These are phyloP conservation scores for Syzygium aromaticum DNA, from an alignment of 345 rosid species.

Conservation along the genomic window DNA sequence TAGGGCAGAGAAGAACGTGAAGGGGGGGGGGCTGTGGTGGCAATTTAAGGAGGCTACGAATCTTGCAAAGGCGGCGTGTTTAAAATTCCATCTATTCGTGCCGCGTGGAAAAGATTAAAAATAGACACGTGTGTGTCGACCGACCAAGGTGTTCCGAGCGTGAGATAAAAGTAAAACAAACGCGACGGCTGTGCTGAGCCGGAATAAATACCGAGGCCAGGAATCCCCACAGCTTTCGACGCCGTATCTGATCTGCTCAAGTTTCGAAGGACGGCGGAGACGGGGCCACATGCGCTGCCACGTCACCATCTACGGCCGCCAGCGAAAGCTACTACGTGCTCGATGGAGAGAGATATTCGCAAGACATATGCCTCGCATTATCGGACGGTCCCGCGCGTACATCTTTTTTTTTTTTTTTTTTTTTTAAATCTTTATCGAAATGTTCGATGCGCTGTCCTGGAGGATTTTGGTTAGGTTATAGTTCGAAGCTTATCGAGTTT, in stretches of 20 bases:
- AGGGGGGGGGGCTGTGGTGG: background rate
- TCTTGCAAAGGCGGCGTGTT: too few relatives aligned
- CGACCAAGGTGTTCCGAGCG: background rate
- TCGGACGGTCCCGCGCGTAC: background rate
- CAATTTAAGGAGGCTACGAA: background rate
- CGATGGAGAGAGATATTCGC: background rate
- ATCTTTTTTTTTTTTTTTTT: background rate
- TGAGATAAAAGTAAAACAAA: background rate
- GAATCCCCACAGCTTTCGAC: background rate
- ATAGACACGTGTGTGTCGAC: background rate
- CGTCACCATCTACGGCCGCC: background rate
- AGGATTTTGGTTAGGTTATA: background rate
- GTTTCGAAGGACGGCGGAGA: background rate
- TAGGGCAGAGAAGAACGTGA: background rate
- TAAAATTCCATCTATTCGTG: background rate
- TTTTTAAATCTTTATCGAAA: background rate
- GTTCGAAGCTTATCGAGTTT: background rate
- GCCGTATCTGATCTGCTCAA: background rate
- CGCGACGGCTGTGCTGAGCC: background rate
- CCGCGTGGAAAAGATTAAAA: background rate
- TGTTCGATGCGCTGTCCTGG: background rate
- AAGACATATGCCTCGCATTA: background rate
- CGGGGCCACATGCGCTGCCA: background rate
- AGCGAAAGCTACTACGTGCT: background rate
- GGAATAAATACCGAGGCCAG: background rate